These are phyloP conservation scores for Carex pumila DNA, from an alignment of 176 grass and related monocot species.

Conservation along the genomic window DNA sequence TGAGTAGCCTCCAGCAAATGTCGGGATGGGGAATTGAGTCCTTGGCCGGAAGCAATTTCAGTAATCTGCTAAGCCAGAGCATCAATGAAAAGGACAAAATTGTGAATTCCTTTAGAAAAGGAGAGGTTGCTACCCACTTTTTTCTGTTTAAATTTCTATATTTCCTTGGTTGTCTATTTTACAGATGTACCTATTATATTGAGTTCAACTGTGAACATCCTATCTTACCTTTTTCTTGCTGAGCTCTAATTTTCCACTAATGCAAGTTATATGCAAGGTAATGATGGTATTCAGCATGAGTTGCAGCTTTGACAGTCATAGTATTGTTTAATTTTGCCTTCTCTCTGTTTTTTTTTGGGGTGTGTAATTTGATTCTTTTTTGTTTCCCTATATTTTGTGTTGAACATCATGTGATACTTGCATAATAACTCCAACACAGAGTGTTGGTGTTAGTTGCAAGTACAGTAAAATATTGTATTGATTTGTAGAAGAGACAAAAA, in stretches of 20 bases:
- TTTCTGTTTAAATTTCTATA: background rate
- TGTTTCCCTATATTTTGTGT: background rate
- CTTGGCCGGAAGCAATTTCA: conserved; percentile 36
- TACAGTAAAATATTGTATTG: background rate
- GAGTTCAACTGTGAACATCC: background rate
- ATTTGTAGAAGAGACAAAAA: background rate
- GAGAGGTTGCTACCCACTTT: conserved; percentile 39
- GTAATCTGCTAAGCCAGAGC: conserved; percentile 30
- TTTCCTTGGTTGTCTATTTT: background rate
- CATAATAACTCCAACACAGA: background rate
- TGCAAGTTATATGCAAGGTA: background rate
- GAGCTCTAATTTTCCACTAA: background rate
- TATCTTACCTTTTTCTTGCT: background rate
- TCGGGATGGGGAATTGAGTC: conserved; percentile 38
- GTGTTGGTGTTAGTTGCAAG: background rate
- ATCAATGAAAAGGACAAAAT: conserved; percentile 51
- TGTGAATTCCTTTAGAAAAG: conserved; percentile 44
- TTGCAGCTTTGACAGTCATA: too few species aligned
- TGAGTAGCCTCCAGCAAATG: conserved; percentile 38
- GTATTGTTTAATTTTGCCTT: too few species aligned
- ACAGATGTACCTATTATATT: background rate
- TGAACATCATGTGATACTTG: background rate
- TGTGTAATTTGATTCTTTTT: background rate
- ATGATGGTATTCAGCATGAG: background rate
- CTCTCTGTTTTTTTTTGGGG: background rate